These are phyloP conservation scores for Rasamsonia emersonii DNA, from an alignment of 2,329 filamentous ascomycete species.

Conservation along the genomic window DNA sequence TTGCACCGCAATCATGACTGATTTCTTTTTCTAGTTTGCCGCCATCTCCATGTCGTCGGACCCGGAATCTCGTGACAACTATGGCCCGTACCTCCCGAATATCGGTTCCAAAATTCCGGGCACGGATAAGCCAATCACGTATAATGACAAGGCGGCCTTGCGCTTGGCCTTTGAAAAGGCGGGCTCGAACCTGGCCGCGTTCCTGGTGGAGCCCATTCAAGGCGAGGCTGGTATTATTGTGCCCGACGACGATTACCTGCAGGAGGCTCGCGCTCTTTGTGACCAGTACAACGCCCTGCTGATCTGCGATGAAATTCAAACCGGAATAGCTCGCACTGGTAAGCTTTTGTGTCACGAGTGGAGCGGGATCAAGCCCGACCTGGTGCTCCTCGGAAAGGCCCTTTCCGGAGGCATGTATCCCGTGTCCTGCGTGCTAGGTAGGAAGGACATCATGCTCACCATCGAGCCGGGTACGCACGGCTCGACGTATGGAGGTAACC, in stretches of 20 bases:
- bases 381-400: slow-evolving; percentile 92
- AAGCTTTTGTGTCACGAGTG: slow-evolving; percentile 91
- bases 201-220: slow-evolving; percentile 94
- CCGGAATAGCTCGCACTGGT: slow-evolving; percentile 89
- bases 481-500: slow-evolving; percentile 97
- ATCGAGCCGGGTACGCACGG: slow-evolving; percentile 95
- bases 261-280: slow-evolving; percentile 72
- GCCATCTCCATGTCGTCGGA: slow-evolving; percentile 94
- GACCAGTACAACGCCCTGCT: slow-evolving; percentile 91
- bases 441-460: slow-evolving; percentile 88
- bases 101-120: slow-evolving; percentile 69
- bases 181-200: slow-evolving; percentile 78
- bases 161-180: slow-evolving; percentile 70
- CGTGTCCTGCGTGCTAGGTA: slow-evolving; percentile 84
- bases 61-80: slow-evolving; percentile 91
- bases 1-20: slow-evolving; percentile 11
- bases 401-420: slow-evolving; percentile 99
- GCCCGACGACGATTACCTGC: slow-evolving; percentile 80
- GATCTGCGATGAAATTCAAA: slow-evolving; percentile 98
- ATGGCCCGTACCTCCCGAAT: slow-evolving; percentile 88
- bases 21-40: slow-evolving; percentile 61
- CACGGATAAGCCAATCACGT: slow-evolving; percentile 70
- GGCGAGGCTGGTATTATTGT: slow-evolving; percentile 96
- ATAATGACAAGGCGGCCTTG: slow-evolving; percentile 75
- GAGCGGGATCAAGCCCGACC: slow-evolving; percentile 89